A percentile compares a stretch with the other conserved stretches of the same genome.
These are phyloP conservation scores for Heliosperma pusillum DNA, from an alignment of 148 eudicot genomes.

Conservation along the genomic window DNA sequence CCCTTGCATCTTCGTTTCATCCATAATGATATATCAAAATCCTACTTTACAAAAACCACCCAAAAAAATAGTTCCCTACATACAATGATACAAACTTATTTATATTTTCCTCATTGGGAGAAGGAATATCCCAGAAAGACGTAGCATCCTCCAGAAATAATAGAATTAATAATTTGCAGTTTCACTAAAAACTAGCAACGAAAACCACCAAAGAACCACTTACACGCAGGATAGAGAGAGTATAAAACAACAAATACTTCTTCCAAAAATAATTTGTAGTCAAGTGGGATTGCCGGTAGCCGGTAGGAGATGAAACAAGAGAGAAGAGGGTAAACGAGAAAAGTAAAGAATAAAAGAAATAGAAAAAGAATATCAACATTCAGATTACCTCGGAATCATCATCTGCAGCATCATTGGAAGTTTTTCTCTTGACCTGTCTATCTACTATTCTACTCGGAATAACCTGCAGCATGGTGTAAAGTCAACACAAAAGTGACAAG, in stretches of 20 bases:
- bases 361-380: conserved; percentile 1
- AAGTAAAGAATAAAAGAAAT: too few species aligned
- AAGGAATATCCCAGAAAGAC: neutral
- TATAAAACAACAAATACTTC: conserved; percentile 1
- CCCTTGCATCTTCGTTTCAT: conserved; percentile 4
- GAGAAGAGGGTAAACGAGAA: neutral
- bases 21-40: neutral
- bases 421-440: conserved; percentile 56
- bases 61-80: neutral
- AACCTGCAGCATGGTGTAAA: conserved; percentile 41
- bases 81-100: neutral
- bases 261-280: neutral
- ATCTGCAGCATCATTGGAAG: conserved; percentile 39
- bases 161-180: neutral
- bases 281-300: too few species aligned
- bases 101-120: neutral
- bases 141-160: neutral
- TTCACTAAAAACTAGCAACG: neutral
- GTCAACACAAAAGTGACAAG: conserved; percentile 32
- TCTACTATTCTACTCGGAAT: conserved; percentile 39
- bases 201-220: neutral
- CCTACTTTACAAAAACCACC: neutral
- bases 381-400: conserved; percentile 73
- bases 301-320: neutral
- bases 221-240: neutral